Conservation (phyloP, 2,329 filamentous ascomycete species). For the Metarhizium album region DNA sequence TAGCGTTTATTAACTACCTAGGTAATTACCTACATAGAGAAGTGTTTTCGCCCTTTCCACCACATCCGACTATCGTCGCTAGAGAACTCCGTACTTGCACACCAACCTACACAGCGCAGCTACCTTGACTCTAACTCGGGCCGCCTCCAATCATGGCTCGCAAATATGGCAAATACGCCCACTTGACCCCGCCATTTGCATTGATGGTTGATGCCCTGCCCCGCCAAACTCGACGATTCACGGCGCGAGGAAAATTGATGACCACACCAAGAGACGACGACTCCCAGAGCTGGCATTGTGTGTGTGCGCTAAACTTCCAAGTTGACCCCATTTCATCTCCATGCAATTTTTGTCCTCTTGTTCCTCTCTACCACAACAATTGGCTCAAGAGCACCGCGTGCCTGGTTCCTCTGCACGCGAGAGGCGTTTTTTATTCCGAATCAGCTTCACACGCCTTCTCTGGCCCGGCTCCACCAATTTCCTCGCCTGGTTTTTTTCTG, state of each 20-base stretch:
- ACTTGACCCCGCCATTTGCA: not conserved
- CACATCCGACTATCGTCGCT: too few species aligned
- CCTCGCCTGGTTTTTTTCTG: not conserved
- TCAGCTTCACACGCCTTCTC: not conserved
- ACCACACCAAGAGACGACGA: too few species aligned
- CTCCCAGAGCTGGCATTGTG: conserved; percentile 7
- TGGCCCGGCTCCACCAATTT: not conserved
- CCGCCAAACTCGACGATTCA: conserved; percentile 24
- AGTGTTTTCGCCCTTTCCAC: too few species aligned
- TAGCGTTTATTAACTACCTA: too few species aligned
- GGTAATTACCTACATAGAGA: too few species aligned
- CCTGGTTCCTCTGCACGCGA: conserved; percentile 9
- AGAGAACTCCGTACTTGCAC: too few species aligned
- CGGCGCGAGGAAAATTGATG: conserved; percentile 28
- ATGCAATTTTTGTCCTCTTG: conserved; percentile 2
- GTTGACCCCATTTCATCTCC: conserved; percentile 3
- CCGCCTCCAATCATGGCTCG: not conserved
- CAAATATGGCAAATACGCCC: not conserved
- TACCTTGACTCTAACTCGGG: too few species aligned
- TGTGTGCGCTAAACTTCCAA: conserved; percentile 7
- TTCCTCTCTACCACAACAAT: not conserved
- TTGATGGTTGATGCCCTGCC: conserved; percentile 5
- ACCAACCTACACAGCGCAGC: too few species aligned
- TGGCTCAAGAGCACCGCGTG: conserved; percentile 8
- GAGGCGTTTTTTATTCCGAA: not conserved